phyloP scores from a whole-genome alignment of 2,329 filamentous ascomycete species.

The Chaetothyriales sp. region DNA sequence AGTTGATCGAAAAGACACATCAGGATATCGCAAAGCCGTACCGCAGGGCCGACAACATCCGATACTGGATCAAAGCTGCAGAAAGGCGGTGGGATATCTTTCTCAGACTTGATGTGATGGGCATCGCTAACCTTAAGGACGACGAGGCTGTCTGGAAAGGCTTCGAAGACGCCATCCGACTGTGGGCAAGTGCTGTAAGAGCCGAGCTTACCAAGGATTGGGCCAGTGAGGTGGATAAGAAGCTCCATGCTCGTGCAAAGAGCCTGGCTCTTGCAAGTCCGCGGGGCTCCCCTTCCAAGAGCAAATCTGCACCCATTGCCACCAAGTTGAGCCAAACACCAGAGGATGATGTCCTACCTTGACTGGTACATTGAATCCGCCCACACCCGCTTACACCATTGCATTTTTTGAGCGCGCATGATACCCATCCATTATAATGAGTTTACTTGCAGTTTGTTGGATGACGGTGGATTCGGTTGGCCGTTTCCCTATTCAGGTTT shows the following conservation, averaged over 20 bases:
- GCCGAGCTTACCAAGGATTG: conserved; percentile 69
- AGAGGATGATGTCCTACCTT: not conserved
- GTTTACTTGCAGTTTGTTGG: not conserved
- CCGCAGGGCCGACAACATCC: conserved; percentile 78
- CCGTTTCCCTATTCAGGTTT: not conserved
- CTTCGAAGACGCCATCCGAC: conserved; percentile 68
- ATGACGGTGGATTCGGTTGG: not conserved
- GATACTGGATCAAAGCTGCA: conserved; percentile 91
- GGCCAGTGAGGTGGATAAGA: conserved; percentile 24
- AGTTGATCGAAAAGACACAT: conserved; percentile 76
- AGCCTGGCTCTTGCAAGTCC: conserved; percentile 16
- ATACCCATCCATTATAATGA: not conserved
- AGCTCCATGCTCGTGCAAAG: conserved; percentile 16
- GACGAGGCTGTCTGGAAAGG: conserved; percentile 53
- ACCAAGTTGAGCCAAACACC: not conserved
- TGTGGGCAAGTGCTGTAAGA: conserved; percentile 70
- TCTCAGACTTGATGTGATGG: conserved; percentile 70
- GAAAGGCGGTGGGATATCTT: conserved; percentile 85
- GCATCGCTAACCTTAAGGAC: conserved; percentile 55
- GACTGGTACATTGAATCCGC: not conserved
- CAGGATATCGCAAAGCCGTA: conserved; percentile 92
- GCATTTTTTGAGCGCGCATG: not conserved
- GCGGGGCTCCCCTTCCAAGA: conserved; percentile 12
- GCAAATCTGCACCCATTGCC: not conserved
- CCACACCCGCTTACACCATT: not conserved